A percentile compares a stretch with the other conserved stretches of the same genome.
Evolutionary conservation across 805 yeast genomes (phyloP).

Genomic region (Wickerhamomyces hampshirensis): DNA sequence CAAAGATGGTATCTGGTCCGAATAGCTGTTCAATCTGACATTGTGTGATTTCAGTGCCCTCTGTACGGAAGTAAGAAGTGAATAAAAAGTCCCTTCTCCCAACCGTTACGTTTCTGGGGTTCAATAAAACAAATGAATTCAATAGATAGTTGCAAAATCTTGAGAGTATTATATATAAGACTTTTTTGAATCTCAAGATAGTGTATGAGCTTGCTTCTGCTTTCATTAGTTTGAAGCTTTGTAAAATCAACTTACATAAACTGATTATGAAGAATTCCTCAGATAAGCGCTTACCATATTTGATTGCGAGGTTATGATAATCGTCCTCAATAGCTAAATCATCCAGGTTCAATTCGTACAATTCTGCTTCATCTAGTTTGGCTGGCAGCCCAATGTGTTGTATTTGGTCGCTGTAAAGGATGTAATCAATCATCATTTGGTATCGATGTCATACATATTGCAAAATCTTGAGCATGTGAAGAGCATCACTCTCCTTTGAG

Average conservation of each 20-base stretch:
- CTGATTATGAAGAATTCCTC: constrained; percentile 9
- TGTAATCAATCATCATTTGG: constrained; percentile 11
- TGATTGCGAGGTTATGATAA: constrained; percentile 1
- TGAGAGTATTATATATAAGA: constrained; percentile 12
- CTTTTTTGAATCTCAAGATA: constrained; percentile 14
- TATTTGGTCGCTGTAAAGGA: constrained; percentile 9
- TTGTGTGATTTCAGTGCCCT: too few relatives aligned
- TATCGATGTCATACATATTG: constrained; percentile 10
- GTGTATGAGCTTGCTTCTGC: constrained; percentile 9
- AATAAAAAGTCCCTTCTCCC: too few relatives aligned
- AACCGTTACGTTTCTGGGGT: constrained; percentile 2
- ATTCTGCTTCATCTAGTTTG: constrained; percentile 3
- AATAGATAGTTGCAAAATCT: constrained; percentile 12
- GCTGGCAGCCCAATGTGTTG: constrained; percentile 1
- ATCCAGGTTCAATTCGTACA: constrained; percentile 8
- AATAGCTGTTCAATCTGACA: too few relatives aligned
- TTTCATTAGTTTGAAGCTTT: constrained; percentile 9
- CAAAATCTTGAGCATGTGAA: constrained; percentile 9
- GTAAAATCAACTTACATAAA: constrained; percentile 7
- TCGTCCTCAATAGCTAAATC: constrained; percentile 10
- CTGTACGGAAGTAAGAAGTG: too few relatives aligned
- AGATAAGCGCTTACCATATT: constrained; percentile 8
- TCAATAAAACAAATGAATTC: constrained; percentile 3
- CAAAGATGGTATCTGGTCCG: too few relatives aligned
- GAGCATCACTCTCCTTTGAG: constrained; percentile 14